Base-by-base conservation (phyloP, 2,329 filamentous ascomycete species). In the Blastomyces parvus region DNA sequence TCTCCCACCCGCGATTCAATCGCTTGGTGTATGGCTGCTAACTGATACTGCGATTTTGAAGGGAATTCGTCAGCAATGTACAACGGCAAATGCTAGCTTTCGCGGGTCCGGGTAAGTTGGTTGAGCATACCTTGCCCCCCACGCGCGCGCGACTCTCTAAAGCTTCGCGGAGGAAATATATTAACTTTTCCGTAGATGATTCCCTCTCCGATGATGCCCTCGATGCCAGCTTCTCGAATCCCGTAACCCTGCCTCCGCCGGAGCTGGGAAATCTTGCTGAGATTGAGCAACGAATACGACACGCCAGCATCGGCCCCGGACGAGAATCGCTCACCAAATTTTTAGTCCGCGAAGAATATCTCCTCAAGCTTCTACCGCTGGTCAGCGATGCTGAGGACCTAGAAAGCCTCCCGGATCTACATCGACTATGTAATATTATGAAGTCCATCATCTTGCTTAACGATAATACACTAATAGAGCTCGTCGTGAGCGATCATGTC, bases 351-450 rank as follows among this genome's bases (percentile, higher is more conserved):
- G 89, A 96, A 58, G 87, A 94, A 66, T 97, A 96, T 74, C 91
- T 99, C 66, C 80, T 84, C 67, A 95, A 93, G 74, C 81, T 99
- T 60, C 88, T 94, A 60, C 91, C 91, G 0, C 76, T 97, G 60
- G 90, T 99, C 57, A 85, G 89, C 64, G 87, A 90, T 78, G 93
- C 94, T 11, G 94, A 99, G 76, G 90, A 96, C 70, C 83, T 96
- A 64, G 91, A 99, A 76, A 92, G 90, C 73, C 80, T 96, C 9
- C 78, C 84, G 27, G 93, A 97, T 72, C 79, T 99, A 65, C 94
- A 97, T 75, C 86, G 89, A 58, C 81, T 99, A 56, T 99, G 94
- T 84, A 96, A 91, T 74, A 97, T 99, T 74, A 94, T 97, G 90
- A 99, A 99, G 81, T 89, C 88, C 64, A 84, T 97, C 63, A 95